Base-by-base conservation (phyloP, 805 yeast species). In the Metschnikowia sp. region DNA sequence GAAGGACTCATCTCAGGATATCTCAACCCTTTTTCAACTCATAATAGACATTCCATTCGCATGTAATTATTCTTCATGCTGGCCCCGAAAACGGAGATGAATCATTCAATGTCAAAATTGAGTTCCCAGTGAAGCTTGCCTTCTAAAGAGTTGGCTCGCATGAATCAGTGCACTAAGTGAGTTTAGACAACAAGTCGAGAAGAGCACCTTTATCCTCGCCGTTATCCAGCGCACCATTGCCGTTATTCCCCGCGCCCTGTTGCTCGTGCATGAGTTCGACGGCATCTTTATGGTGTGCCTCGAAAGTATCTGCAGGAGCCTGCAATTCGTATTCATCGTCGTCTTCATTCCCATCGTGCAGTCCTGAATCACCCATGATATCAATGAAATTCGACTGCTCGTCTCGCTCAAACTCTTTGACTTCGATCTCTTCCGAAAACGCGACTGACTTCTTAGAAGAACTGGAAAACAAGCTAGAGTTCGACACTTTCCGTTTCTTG, bases 381-480 rank as follows among this genome's bases (percentile, higher is more conserved):
- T 58, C 61, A 3, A 40, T 31, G 12, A 26, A 42, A 12, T 39
- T 61, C 4, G 61, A 52, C 29, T 62, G 60, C n/a, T 68, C 73
- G 39, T 71, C 76, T 8, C 69, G 52, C 29, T 66, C 71, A 47
- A 59, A 72, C 51, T 72, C 77, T 49, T 72, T 72, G 30, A 72
- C 61, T 53, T 72, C 71, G 13, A 72, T 60, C 37, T 70, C 69
- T 42, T 71, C 75, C 0, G 74, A 65, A 47, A 72, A 72, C 28
- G 76, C 75, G 8, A 72, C 77, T 6, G 59, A 47, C 34, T 68
- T 60, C 45, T 66, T 69, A 30, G 54, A 36, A 2, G 42, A 15
- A 12, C 28, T 42, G 8, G 57, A 46, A 10, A 59, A 49, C 8
- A 65, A 62, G n/a, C 68, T 56, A 2, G 66, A 60, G 22, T 54